phyloP scores from a whole-genome alignment of 2,329 filamentous ascomycete genomes.

The Fusarium sp. region DNA sequence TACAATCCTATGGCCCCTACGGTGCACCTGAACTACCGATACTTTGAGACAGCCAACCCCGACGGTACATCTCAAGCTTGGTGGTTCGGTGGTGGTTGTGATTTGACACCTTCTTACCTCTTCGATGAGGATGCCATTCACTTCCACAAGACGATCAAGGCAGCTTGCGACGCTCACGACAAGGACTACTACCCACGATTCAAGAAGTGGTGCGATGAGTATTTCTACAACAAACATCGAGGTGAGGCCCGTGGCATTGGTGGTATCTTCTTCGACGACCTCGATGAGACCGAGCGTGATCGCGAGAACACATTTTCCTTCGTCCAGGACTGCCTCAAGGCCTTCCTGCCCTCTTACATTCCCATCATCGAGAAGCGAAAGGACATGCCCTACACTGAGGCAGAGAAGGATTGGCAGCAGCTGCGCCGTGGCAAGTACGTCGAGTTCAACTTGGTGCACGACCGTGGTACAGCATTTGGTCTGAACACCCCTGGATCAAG shows the following conservation, averaged over 20 bases:
- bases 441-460: conserved; percentile 97
- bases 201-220: conserved; percentile 98
- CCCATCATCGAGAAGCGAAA: conserved; percentile 89
- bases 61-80: conserved; percentile 85
- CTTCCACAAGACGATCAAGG: conserved; percentile 94
- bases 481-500: conserved; percentile 90
- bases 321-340: conserved; percentile 81
- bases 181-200: conserved; percentile 91
- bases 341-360: conserved; percentile 89
- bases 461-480: conserved; percentile 93
- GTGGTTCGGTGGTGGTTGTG: conserved; percentile 98
- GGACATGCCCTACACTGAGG: conserved; percentile 86
- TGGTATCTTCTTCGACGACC: conserved; percentile 98
- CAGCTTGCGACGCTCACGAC: conserved; percentile 92
- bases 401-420: conserved; percentile 97
- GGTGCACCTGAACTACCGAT: conserved; percentile 97
- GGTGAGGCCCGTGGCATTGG: conserved; percentile 87
- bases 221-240: conserved; percentile 94
- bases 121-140: conserved; percentile 98
- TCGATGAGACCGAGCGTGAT: conserved; percentile 86
- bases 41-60: conserved; percentile 93
- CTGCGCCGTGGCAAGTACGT: conserved; percentile 93
- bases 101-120: conserved; percentile 90
- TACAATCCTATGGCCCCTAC: conserved; percentile 97
- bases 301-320: conserved; percentile 92